Base-by-base conservation (phyloP, 495 filamentous ascomycete genomes). In the Physcia stellaris region DNA sequence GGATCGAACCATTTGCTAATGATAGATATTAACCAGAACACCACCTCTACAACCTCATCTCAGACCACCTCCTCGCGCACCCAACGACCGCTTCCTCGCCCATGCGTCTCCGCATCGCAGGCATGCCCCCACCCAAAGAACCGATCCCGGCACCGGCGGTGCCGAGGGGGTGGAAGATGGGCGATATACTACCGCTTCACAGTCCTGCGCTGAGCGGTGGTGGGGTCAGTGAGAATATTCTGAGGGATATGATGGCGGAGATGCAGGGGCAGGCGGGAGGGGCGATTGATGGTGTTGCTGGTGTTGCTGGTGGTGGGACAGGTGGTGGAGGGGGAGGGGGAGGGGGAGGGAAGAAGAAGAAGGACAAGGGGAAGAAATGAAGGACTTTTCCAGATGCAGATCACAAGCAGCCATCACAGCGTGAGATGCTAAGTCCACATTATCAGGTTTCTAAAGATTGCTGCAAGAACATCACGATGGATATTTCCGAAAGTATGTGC, bases 231-330 rank as follows among this genome's bases (percentile, higher is more conserved):
- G 90, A 98, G 54, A 93, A 98, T 49, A 81, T 94, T 19, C 75
- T 98, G 47, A 87, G 90, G 67, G 87, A 98, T 43, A 94, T 95
- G 66, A 94, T 98, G 88, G 75, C 72, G 30, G 86, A 92, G 64
- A 92, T 95, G 86, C 68, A 73, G 51, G 67, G 61, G 41, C 66
- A 61, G 41, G 63, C 67, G 55, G 47, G 59, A 39, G 75, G 77
- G 33, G 35, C 35, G 4, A 13, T 7, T 94, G 66, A 92, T 95
- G 86, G 75, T 72, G 29, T 84, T 88, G 64, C 87, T 94, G 84
- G 68, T 71, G 50, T 3, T 4, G 35, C 66, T 61, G 43, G 62
- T 67, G 54, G 46, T 59, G 39, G 75, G 77, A 24, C 40, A 17
- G 18, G 33, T 32, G 4, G 48, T 11, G 48, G 31, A 29, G 27